These are phyloP conservation scores for Pezicula rhizophila DNA, from an alignment of 2,329 filamentous ascomycete genomes.

Conservation along the genomic window DNA sequence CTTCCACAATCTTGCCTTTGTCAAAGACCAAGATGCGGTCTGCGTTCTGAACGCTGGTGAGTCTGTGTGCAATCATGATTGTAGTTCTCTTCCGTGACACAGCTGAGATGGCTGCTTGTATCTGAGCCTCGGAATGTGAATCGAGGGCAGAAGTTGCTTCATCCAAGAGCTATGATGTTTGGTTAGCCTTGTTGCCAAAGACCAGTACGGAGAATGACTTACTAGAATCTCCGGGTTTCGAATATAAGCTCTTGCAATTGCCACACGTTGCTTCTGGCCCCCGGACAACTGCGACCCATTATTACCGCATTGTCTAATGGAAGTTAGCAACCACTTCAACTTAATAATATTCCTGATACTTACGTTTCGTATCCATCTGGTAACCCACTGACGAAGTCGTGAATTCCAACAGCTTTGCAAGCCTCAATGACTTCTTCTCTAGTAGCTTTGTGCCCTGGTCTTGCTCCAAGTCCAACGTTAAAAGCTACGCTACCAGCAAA, in stretches of 20 bases:
- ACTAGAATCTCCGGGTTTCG: slow-evolving; percentile 67
- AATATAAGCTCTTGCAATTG: slow-evolving; percentile 71
- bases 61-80: slow-evolving; percentile 51
- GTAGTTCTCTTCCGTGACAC: slow-evolving; percentile 47
- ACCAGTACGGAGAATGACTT: too few relatives aligned
- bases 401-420: slow-evolving; percentile 62
- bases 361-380: slow-evolving; percentile 66
- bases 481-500: slow-evolving; percentile 51
- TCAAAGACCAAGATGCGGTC: slow-evolving; percentile 53
- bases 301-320: slow-evolving; percentile 49
- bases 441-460: slow-evolving; percentile 47
- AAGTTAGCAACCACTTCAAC: not conserved
- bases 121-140: slow-evolving; percentile 50
- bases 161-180: slow-evolving; percentile 44
- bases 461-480: slow-evolving; percentile 49
- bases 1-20: slow-evolving; percentile 45
- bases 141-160: slow-evolving; percentile 71
- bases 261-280: slow-evolving; percentile 72
- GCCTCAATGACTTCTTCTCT: slow-evolving; percentile 59
- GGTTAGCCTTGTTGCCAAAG: too few relatives aligned
- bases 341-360: slow-evolving; percentile 36
- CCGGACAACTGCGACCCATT: slow-evolving; percentile 70
- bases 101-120: slow-evolving; percentile 60
- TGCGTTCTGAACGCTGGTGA: slow-evolving; percentile 50
- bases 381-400: slow-evolving; percentile 57